Evolutionary conservation across 768 basidiomycete species (phyloP).

Genomic region (Mycena kentingensis): DNA sequence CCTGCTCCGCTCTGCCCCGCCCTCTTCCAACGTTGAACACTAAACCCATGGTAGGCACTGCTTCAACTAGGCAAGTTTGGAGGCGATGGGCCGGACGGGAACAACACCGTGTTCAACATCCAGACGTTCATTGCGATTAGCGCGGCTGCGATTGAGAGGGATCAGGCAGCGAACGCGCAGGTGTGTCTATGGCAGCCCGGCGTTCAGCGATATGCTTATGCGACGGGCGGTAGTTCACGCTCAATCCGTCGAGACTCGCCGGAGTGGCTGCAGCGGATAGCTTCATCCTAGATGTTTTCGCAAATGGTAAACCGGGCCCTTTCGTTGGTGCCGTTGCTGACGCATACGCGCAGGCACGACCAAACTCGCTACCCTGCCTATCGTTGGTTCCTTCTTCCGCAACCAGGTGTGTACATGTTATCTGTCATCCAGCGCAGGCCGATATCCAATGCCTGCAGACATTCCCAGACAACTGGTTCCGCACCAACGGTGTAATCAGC

Average conservation of each 20-base stretch:
- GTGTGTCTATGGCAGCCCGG: no score
- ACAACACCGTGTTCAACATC: constrained; percentile 16
- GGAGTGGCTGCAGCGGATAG: no score
- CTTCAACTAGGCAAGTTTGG: constrained; percentile 13
- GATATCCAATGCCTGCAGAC: no score
- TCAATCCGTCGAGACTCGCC: no score
- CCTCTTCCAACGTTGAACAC: background rate
- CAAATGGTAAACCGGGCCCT: constrained; percentile 8
- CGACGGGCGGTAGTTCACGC: no score
- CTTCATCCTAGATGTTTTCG: constrained; percentile 13
- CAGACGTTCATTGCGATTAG: constrained; percentile 8
- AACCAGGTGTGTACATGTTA: no score
- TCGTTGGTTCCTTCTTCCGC: constrained; percentile 15
- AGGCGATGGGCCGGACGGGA: constrained; percentile 13
- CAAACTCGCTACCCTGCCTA: constrained; percentile 8
- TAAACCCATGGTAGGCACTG: constrained; percentile 7
- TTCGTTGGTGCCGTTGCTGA: background rate
- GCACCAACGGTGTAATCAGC: constrained; percentile 4
- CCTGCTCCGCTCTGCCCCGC: no score
- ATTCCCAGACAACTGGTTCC: constrained; percentile 16
- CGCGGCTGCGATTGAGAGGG: background rate
- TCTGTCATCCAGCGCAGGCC: no score
- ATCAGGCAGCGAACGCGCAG: constrained; percentile 11
- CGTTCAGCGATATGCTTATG: background rate
- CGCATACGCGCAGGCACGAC: constrained; percentile 13